Evolutionary conservation across 2,329 filamentous ascomycete genomes (phyloP), one percentile per base, ranked within the genome.

Genomic region (Sarocladiaceae sp.): DNA sequence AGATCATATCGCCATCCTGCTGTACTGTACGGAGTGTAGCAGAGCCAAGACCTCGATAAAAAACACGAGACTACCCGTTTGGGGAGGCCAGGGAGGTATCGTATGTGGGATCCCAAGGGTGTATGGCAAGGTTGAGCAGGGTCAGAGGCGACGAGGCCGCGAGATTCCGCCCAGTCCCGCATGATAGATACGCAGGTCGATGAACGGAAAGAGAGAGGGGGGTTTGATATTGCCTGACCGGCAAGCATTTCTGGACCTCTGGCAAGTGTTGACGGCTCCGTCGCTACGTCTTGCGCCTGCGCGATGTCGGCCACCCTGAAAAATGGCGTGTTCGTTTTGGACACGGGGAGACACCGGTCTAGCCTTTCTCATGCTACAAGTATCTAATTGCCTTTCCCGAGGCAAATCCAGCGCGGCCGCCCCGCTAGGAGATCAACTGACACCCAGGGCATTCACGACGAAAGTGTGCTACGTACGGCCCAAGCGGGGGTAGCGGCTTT

Each of bases 51-150:
- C 40, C 13, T 42, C 18, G 40, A 23, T 27, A 43, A 33, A 43
- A 43, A 26, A 43, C 40, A 33, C 40, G 40, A 33, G 40, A 43
- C 40, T 43, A 43, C 40, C 27, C 16, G 3, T 23, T 43, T 33
- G 40, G 40, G 40, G 23, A 18, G 19, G 12, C 16, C n/a, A 33
- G 40, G 16, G n/a, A 6, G 18, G 16, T 7, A 10, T 19, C 16
- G 29, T 18, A 43, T 7, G 18, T 6, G 29, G 26, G 24, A n/a
- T 6, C n/a, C 26, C 26, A 9, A n/a, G 26, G 26, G 26, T 9
- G 26, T 9, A 29, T 9, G n/a, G 26, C 9, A n/a, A n/a, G 26
- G 26, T 9, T 29, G 9, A 29, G 26, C 26, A 29, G 26, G 26
- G 9, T 29, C n/a, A n/a, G 9, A 29, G 5, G 23, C n/a, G 3